Percentiles rank a stretch among this genome's conserved stretches.
phyloP scores from a whole-genome alignment of 2,329 filamentous ascomycete species.

The Botrytis paeoniae region DNA sequence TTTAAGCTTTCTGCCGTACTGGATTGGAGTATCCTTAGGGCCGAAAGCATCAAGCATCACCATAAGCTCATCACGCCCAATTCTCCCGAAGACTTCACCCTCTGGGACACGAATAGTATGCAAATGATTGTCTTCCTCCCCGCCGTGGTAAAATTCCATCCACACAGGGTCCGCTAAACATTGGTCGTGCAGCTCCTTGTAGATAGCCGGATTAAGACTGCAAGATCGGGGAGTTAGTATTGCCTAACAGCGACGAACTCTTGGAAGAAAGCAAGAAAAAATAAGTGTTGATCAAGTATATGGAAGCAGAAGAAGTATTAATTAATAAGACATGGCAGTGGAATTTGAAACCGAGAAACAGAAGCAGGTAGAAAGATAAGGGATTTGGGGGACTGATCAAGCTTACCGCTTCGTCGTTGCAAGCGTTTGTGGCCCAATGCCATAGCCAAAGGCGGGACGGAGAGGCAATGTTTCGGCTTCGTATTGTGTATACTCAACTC shows the following conservation, averaged over 20 bases:
- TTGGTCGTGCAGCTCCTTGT: not conserved
- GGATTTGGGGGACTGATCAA: not conserved
- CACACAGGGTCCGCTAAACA: slow-evolving; percentile 12
- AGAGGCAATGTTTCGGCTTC: slow-evolving; percentile 21
- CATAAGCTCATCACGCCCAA: slow-evolving; percentile 19
- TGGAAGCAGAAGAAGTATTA: not conserved
- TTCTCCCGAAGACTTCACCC: slow-evolving; percentile 15
- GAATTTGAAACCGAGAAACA: not conserved
- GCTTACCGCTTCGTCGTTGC: not conserved
- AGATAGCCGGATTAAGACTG: slow-evolving; percentile 16
- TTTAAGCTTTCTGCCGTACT: slow-evolving; percentile 18
- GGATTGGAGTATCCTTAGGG: not conserved
- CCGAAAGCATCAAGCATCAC: slow-evolving; percentile 20
- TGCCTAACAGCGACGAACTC: not conserved
- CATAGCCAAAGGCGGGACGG: slow-evolving; percentile 21
- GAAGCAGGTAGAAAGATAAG: not conserved
- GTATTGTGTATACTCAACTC: slow-evolving; percentile 17
- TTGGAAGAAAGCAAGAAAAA: not conserved
- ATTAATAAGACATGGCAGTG: not conserved
- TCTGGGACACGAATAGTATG: slow-evolving; percentile 5
- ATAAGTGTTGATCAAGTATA: not conserved
- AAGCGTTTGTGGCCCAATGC: slow-evolving; percentile 18
- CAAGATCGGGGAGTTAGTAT: not conserved
- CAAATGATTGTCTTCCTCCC: slow-evolving; percentile 7
- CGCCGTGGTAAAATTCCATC: slow-evolving; percentile 18